Evolutionary conservation across 1,284 basidiomycete genomes (phyloP).

Genomic region (Ceratobasidium papillatum): DNA sequence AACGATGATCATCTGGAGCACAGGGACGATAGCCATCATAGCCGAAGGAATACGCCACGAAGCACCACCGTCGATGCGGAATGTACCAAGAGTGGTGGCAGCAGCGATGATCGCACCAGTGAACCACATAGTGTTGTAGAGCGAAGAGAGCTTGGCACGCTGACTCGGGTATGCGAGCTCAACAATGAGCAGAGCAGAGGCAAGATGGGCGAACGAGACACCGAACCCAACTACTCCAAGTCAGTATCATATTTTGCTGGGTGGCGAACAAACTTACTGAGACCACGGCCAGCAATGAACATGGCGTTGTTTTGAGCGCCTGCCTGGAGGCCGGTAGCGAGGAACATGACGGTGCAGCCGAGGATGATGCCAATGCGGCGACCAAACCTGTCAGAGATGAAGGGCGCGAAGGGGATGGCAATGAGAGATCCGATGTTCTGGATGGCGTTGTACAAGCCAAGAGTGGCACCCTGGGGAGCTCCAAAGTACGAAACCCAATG

Average conservation of each 20-base stretch:
- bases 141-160: constrained; percentile 61
- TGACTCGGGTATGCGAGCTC: constrained; percentile 66
- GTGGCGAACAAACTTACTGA: constrained; percentile 45
- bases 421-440: constrained; percentile 58
- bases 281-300: constrained; percentile 48
- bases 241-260: constrained; percentile 11
- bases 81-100: constrained; percentile 46
- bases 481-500: constrained; percentile 44
- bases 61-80: constrained; percentile 49
- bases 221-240: constrained; percentile 59
- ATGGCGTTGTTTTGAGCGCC: constrained; percentile 50
- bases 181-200: constrained; percentile 61
- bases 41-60: constrained; percentile 69
- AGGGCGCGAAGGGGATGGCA: constrained; percentile 74
- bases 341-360: constrained; percentile 49
- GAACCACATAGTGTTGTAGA: constrained; percentile 66
- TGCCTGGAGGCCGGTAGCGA: constrained; percentile 49
- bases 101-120: constrained; percentile 49
- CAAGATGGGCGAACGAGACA: constrained; percentile 58
- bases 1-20: constrained; percentile 63
- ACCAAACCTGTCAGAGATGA: constrained; percentile 72
- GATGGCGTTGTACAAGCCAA: constrained; percentile 39
- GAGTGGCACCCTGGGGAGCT: constrained; percentile 39
- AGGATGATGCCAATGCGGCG: constrained; percentile 61
- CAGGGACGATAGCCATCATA: constrained; percentile 66